These are phyloP conservation scores for Colletotrichum cuscutae DNA, from an alignment of 2,329 filamentous ascomycete genomes.

Conservation along the genomic window DNA sequence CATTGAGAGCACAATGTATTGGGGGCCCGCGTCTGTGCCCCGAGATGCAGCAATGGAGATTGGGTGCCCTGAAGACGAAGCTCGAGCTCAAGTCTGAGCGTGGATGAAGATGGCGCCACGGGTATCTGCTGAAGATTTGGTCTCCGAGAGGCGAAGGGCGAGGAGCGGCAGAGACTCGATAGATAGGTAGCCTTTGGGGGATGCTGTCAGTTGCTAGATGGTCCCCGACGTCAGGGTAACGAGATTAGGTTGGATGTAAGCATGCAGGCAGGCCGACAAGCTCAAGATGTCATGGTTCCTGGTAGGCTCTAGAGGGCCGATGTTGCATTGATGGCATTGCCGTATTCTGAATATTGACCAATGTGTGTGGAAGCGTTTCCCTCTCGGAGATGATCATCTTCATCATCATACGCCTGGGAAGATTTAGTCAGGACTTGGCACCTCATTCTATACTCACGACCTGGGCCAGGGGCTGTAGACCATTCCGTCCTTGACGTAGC, in stretches of 20 bases:
- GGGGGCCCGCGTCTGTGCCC: not conserved
- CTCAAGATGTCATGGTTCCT: not conserved
- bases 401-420: not conserved
- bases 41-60: not conserved
- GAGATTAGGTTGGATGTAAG: conserved; percentile 10
- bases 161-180: not conserved
- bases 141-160: conserved; percentile 26
- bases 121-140: conserved; percentile 21
- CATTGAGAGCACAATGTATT: not conserved
- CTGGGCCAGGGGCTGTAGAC: not conserved
- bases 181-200: not conserved
- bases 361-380: not conserved
- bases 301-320: not conserved
- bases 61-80: conserved; percentile 10
- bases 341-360: not conserved
- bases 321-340: not conserved
- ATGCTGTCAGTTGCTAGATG: not conserved
- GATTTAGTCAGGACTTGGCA: not conserved
- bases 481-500: conserved; percentile 9
- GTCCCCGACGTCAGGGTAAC: not conserved
- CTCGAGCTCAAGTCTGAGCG: conserved; percentile 16
- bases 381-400: not conserved
- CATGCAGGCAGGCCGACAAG: not conserved
- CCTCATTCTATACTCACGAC: not conserved
- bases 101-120: not conserved